Evolutionary conservation across 495 filamentous ascomycete species (phyloP), one percentile per base, ranked within the genome.

Genomic region (Extremus antarcticus): DNA sequence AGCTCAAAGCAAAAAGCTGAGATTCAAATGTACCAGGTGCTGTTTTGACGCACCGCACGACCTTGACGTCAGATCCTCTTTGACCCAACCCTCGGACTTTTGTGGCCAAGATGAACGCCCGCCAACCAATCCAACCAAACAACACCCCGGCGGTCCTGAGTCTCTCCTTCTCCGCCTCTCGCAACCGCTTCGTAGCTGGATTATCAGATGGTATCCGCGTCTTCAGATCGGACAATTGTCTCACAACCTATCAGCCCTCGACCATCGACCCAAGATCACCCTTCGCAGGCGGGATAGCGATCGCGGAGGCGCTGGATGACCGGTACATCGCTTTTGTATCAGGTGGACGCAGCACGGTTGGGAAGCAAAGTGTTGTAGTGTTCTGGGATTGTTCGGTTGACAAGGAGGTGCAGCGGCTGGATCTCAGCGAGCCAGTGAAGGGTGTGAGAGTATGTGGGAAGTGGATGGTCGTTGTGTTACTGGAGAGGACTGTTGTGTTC

Each of bases 331-430:
- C 87, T 20, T 80, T 95, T 24, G 88, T 95, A 24, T 90, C 91
- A 52, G 92, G 92, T 53, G 91, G 92, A 39, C 84, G 77, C 60
- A 80, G 84, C 55, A 89, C 90, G 43, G 91, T 91, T 60, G 92
- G 88, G 62, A 83, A 88, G 0, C 80, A 82, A 58, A 94, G 94
- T 72, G 95, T 94, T 72, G 75, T 90, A 56, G 79, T 94, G 24
- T 86, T 96, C 55, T 98, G 91, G 92, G 90, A 97, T 66, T 88
- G 94, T 61, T 76, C 75, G 22, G 88, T 86, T 59, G 80, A 85
- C 58, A 87, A 86, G 62, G 76, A 80, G 4, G 84, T 79, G 23
- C 78, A 90, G 43, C 80, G 81, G 0, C 77, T 94, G 43, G 84
- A 87, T 52, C 86, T 88, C 61, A 79, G 79, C 47, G 59, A 62